phyloP scores from a whole-genome alignment of 257 asterid species.

The Eustoma russellianum region DNA sequence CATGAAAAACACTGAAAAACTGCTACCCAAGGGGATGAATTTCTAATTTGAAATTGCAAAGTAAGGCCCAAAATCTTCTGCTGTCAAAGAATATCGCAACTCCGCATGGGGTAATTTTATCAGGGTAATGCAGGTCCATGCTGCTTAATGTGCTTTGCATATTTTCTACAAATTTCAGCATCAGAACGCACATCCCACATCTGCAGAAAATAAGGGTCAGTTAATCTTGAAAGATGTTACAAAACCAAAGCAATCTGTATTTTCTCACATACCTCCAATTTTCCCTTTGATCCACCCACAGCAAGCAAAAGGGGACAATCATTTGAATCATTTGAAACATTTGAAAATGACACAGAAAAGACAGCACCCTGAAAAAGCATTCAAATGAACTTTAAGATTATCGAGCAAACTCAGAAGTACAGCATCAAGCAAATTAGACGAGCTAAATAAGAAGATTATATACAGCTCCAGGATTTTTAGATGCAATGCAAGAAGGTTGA shows the following conservation, averaged over 20 bases:
- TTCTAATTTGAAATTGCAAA: too few relatives aligned
- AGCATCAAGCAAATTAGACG: not conserved
- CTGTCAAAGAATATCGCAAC: too few relatives aligned
- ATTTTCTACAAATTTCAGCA: conserved; percentile 38
- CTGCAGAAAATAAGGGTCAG: conserved; percentile 29
- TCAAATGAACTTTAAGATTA: conserved; percentile 1
- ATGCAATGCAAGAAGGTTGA: conserved; percentile 53
- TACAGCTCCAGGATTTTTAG: conserved; percentile 45
- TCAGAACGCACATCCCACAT: conserved; percentile 58
- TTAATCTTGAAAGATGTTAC: not conserved
- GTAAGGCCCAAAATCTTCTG: too few relatives aligned
- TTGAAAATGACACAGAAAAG: conserved; percentile 65
- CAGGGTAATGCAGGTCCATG: conserved; percentile 5
- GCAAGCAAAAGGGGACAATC: conserved; percentile 67
- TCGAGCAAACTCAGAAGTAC: not conserved
- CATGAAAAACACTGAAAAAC: too few relatives aligned
- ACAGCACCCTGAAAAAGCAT: conserved; percentile 64
- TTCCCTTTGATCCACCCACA: conserved; percentile 83
- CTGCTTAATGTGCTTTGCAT: conserved; percentile 17
- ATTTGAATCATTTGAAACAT: conserved; percentile 7
- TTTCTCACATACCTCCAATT: conserved; percentile 43
- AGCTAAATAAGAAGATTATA: not conserved
- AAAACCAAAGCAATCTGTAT: too few relatives aligned
- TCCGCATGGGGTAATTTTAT: not conserved
- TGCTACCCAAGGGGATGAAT: too few relatives aligned